Base-by-base conservation (phyloP, 768 basidiomycete species). In the Leccinellum luteum region DNA sequence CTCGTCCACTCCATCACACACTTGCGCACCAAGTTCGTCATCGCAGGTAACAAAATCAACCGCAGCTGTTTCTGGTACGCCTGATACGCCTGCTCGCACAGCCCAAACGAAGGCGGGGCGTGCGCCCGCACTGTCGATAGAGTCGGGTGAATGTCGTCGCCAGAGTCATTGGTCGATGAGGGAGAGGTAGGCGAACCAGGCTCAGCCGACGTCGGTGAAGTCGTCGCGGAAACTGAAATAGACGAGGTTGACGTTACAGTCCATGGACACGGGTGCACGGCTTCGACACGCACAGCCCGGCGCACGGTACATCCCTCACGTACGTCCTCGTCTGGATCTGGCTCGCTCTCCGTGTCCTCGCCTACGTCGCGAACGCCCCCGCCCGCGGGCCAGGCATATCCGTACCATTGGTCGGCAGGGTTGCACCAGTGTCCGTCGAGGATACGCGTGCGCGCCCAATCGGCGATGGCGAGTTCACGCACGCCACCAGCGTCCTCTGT, bases 391-490 rank as follows among this genome's bases (percentile, higher is more conserved):
- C 81, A 30, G 67, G 76, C 56, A 73, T 78, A 67, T 10, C 74
- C 70, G 51, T 83, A 88, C 80, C 81, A 90, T 48, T 83, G 77
- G 67, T 92, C 90, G 0, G 84, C 86, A 10, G 89, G 90, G 51
- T 81, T 86, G 45, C 85, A 71, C 89, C 90, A 92, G 62, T 84
- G 79, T 3, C 90, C 90, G 55, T 92, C 89, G 19, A 91, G 71
- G 49, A 92, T 85, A 48, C 89, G 74, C 21, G 76, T 79, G 32
- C 90, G 77, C 6, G 86, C 86, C 87, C 87, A 90, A 61, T 89
- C 88, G 13, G 79, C 76, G 52, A 90, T 73, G 1, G 90, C 87
- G 45, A 90, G 73, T 19, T 79, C 78, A 28, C 75, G 73, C 27
- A 81, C 74, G 23, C 77, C 76, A 10, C 74, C 74, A 1, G 76